Percentiles rank a stretch among this genome's conserved stretches.
These are phyloP conservation scores for Starmerella geochares DNA, from an alignment of 805 yeast species.

Conservation along the genomic window DNA sequence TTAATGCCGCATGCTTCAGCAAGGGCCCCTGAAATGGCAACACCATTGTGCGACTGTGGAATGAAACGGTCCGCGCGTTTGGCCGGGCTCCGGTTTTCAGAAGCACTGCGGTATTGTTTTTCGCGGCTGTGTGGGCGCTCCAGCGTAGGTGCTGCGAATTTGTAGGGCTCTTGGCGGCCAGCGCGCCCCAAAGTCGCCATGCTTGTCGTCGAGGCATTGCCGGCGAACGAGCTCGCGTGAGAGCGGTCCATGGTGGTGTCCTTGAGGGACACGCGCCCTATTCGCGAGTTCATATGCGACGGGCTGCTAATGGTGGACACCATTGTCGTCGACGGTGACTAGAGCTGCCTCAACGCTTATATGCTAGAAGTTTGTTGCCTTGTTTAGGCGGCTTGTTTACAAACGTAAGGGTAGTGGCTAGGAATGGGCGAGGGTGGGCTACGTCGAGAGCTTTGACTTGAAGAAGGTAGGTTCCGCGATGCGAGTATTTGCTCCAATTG, in stretches of 20 bases:
- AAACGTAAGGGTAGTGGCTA: not conserved
- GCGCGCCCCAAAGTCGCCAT: not conserved
- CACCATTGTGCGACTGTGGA: slow-evolving; percentile 3
- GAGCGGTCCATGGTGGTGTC: slow-evolving; percentile 8
- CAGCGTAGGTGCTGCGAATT: not conserved
- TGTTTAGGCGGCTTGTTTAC: slow-evolving; percentile 6
- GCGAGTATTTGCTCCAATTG: too few species aligned
- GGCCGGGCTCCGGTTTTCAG: slow-evolving; percentile 7
- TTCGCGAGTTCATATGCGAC: not conserved
- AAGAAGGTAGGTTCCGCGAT: not conserved
- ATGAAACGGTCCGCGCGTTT: slow-evolving; percentile 14
- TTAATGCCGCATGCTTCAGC: slow-evolving; percentile 91
- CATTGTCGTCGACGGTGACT: not conserved
- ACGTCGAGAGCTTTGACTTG: not conserved
- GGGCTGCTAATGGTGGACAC: not conserved
- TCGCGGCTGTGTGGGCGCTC: not conserved
- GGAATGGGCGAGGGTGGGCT: not conserved
- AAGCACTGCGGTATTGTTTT: not conserved
- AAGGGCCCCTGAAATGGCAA: slow-evolving; percentile 27
- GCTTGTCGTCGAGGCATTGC: slow-evolving; percentile 1
- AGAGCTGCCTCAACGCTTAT: not conserved
- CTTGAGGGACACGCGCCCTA: not conserved
- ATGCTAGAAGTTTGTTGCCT: not conserved
- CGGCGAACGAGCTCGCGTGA: not conserved
- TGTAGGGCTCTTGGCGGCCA: slow-evolving; percentile 2